Evolutionary conservation across 2,329 filamentous ascomycete species (phyloP).

Genomic region (Aspergillus intermedius): DNA sequence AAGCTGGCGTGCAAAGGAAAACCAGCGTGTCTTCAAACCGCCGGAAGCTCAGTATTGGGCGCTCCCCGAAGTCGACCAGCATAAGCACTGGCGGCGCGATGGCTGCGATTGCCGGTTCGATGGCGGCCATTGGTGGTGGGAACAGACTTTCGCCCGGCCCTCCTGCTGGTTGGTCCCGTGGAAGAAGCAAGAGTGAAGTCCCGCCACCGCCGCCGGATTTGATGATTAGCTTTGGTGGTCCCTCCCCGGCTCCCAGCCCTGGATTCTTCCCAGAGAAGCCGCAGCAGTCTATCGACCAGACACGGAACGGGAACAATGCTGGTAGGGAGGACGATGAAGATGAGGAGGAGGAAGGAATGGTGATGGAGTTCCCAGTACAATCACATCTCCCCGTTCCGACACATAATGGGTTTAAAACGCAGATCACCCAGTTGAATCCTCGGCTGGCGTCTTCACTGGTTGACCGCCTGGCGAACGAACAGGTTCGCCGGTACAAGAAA

Average conservation of each 20-base stretch:
- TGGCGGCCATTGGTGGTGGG: slow-evolving; percentile 43
- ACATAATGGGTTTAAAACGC: slow-evolving; percentile 66
- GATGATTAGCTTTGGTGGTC: slow-evolving; percentile 53
- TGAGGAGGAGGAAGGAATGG: slow-evolving; percentile 58
- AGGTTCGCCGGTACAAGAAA: slow-evolving; percentile 70
- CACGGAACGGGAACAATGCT: slow-evolving; percentile 34
- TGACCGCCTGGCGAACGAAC: slow-evolving; percentile 75
- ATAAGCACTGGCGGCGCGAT: slow-evolving; percentile 37
- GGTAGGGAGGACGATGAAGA: slow-evolving; percentile 52
- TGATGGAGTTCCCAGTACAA: slow-evolving; percentile 55
- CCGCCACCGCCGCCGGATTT: slow-evolving; percentile 42
- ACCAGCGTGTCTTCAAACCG: slow-evolving; percentile 27
- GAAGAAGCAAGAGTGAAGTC: slow-evolving; percentile 54
- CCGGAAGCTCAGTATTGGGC: slow-evolving; percentile 34
- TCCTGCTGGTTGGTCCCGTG: slow-evolving; percentile 31
- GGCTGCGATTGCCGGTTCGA: slow-evolving; percentile 40
- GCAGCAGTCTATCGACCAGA: slow-evolving; percentile 7
- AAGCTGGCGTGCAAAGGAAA: slow-evolving; percentile 19
- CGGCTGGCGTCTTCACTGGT: slow-evolving; percentile 61
- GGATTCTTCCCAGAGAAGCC: slow-evolving; percentile 31
- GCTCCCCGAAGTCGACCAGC: slow-evolving; percentile 31
- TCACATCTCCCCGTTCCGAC: slow-evolving; percentile 66
- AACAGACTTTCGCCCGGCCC: slow-evolving; percentile 43
- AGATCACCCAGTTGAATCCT: slow-evolving; percentile 70
- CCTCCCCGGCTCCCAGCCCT: slow-evolving; percentile 49